Conservation (phyloP, 2,329 filamentous ascomycete species). For the Bipolaris bicolor region DNA sequence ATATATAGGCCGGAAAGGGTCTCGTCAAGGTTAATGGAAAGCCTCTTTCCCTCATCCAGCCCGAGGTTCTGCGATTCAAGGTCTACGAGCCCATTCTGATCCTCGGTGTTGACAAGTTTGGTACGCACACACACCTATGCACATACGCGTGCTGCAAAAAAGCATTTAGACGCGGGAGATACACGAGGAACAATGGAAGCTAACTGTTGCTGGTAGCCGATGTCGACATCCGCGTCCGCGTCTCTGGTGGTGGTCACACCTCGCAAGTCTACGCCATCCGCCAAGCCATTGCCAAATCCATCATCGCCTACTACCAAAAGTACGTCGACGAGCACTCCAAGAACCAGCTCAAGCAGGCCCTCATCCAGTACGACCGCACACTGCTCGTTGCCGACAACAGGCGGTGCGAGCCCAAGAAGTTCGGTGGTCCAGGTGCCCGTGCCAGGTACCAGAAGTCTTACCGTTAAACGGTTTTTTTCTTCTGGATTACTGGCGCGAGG, state of each 20-base stretch:
- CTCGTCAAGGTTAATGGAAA: constrained; percentile 99
- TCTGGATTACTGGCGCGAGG: constrained; percentile 7
- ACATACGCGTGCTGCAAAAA: constrained; percentile 3
- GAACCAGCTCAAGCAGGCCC: constrained; percentile 97
- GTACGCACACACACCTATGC: constrained; percentile 45
- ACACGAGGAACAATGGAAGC: constrained; percentile 18
- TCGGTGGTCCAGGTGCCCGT: constrained; percentile 90
- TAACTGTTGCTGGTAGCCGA: constrained; percentile 57
- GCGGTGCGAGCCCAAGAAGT: constrained; percentile 99
- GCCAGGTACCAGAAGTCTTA: constrained; percentile 99
- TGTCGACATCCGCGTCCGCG: constrained; percentile 97
- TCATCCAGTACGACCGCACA: constrained; percentile 95
- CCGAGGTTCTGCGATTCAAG: constrained; percentile 98
- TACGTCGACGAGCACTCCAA: constrained; percentile 99
- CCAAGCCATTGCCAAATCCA: constrained; percentile 97
- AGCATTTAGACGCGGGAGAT: constrained; percentile 6
- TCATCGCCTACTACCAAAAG: constrained; percentile 99
- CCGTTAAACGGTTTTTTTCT: constrained; percentile 70
- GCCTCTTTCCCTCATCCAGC: constrained; percentile 91
- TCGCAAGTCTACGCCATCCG: constrained; percentile 98
- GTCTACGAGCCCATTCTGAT: constrained; percentile 99
- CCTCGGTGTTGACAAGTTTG: constrained; percentile 96
- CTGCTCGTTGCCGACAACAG: constrained; percentile 99
- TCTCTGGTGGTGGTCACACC: constrained; percentile 95
- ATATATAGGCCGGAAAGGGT: constrained; percentile 73